A percentile compares a stretch with the other conserved stretches of the same genome.
Evolutionary conservation across 2,329 filamentous ascomycete genomes (phyloP).

Genomic region (Aspergillus amoenus): DNA sequence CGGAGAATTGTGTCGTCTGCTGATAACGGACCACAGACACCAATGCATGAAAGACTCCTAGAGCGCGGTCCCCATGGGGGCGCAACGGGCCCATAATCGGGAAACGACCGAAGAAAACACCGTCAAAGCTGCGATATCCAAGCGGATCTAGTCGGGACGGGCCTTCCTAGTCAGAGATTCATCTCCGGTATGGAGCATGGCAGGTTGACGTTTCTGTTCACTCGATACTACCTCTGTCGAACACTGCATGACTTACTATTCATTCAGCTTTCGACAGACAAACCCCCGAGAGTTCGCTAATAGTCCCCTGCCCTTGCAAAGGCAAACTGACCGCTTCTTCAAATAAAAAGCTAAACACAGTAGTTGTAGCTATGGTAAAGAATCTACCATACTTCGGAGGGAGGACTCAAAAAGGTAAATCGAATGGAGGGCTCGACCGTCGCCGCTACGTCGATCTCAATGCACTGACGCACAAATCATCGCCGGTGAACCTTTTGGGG

Average conservation of each 20-base stretch:
- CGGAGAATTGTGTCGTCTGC: constrained; percentile 1
- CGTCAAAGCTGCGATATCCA: constrained; percentile 1
- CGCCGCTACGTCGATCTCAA: constrained; percentile 13
- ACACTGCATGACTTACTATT: not conserved
- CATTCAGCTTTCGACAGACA: not conserved
- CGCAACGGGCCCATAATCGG: not conserved
- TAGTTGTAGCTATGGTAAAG: not conserved
- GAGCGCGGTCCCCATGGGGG: constrained; percentile 8
- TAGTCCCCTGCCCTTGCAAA: not conserved
- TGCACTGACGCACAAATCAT: constrained; percentile 9
- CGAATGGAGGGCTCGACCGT: constrained; percentile 14
- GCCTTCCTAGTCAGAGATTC: not conserved
- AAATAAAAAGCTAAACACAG: not conserved
- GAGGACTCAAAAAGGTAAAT: not conserved
- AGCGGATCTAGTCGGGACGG: constrained; percentile 1
- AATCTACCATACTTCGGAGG: not conserved
- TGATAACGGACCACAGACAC: not conserved
- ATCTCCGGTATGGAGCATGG: not conserved
- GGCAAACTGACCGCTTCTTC: not conserved
- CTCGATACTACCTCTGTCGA: not conserved
- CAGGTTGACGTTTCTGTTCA: not conserved
- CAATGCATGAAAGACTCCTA: not conserved
- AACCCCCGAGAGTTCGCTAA: not conserved
- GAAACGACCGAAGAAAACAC: not conserved
- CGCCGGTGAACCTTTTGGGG: constrained; percentile 15